Conservation (phyloP, 345 rosid genomes). For the Rhodamnia rubescens region DNA sequence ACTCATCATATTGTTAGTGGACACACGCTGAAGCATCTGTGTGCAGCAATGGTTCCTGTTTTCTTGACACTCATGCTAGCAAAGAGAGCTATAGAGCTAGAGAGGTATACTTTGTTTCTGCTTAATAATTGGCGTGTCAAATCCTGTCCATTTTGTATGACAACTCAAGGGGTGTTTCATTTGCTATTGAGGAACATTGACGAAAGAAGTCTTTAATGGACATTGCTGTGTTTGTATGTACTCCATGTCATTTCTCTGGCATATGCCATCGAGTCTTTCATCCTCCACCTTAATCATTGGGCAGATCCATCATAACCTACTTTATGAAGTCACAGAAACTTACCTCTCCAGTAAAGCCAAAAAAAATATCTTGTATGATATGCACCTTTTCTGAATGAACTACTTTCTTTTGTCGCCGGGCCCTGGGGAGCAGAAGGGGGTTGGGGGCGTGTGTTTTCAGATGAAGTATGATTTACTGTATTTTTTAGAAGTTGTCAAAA, state of each 20-base stretch:
- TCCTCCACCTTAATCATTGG: not conserved
- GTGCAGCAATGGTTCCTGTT: conserved; percentile 92
- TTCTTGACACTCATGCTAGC: conserved; percentile 90
- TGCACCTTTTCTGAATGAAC: not conserved
- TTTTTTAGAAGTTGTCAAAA: not conserved
- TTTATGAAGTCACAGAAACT: not conserved
- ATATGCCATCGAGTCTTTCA: not conserved
- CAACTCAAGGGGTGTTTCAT: not conserved
- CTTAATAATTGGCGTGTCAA: not conserved
- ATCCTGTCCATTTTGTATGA: not conserved
- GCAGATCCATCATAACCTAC: not conserved
- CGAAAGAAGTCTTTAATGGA: not conserved
- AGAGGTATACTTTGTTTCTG: conserved; percentile 31
- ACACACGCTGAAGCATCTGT: conserved; percentile 83
- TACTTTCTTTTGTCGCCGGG: not conserved
- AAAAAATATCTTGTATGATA: not conserved
- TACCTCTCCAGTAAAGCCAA: not conserved
- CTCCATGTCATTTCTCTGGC: not conserved
- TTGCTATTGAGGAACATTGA: not conserved
- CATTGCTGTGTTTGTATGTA: not conserved
- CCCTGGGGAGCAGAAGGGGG: not conserved
- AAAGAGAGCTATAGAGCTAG: conserved; percentile 49
- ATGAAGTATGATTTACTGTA: not conserved
- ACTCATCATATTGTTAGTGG: conserved; percentile 78
- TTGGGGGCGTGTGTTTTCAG: fast-evolving